Percentiles rank a stretch among this genome's conserved stretches.
These are phyloP conservation scores for Penicillium sp. DNA, from an alignment of 2,329 filamentous ascomycete genomes.

Conservation along the genomic window DNA sequence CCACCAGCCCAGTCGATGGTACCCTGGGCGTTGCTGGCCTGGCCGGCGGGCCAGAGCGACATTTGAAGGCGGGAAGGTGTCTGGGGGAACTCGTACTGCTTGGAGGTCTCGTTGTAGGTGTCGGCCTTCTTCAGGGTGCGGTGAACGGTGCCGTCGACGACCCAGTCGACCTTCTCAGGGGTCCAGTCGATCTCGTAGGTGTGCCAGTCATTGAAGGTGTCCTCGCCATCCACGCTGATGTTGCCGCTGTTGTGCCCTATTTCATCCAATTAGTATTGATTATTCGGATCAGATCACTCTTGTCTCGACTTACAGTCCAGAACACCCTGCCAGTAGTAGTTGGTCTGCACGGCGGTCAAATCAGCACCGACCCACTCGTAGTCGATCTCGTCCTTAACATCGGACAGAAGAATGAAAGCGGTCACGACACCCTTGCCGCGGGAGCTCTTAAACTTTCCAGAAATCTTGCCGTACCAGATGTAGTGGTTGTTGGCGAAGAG, in stretches of 20 bases:
- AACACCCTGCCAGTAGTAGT: conserved; percentile 96
- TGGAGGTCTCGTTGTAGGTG: conserved; percentile 81
- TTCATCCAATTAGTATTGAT: background rate
- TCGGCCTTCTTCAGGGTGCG: conserved; percentile 72
- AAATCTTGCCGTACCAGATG: conserved; percentile 96
- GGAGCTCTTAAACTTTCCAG: conserved; percentile 78
- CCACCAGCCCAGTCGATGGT: conserved; percentile 93
- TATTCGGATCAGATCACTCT: background rate
- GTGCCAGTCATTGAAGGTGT: conserved; percentile 78
- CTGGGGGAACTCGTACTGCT: conserved; percentile 85
- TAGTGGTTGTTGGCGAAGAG: conserved; percentile 81
- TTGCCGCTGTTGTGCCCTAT: conserved; percentile 56
- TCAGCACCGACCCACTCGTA: conserved; percentile 90
- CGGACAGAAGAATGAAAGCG: conserved; percentile 91
- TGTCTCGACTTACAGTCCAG: conserved; percentile 71
- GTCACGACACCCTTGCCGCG: conserved; percentile 89
- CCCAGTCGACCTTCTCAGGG: conserved; percentile 81
- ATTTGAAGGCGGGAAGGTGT: conserved; percentile 87
- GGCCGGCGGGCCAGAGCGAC: conserved; percentile 93
- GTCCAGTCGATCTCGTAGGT: conserved; percentile 93
- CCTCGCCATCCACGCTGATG: conserved; percentile 53
- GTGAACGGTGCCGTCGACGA: conserved; percentile 73
- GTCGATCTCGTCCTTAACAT: conserved; percentile 98
- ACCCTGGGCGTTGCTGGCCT: conserved; percentile 72
- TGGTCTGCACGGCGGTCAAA: conserved; percentile 76